Evolutionary conservation across 192 early-diverging fungal species (phyloP).

Genomic region (Coemansia sp.): DNA sequence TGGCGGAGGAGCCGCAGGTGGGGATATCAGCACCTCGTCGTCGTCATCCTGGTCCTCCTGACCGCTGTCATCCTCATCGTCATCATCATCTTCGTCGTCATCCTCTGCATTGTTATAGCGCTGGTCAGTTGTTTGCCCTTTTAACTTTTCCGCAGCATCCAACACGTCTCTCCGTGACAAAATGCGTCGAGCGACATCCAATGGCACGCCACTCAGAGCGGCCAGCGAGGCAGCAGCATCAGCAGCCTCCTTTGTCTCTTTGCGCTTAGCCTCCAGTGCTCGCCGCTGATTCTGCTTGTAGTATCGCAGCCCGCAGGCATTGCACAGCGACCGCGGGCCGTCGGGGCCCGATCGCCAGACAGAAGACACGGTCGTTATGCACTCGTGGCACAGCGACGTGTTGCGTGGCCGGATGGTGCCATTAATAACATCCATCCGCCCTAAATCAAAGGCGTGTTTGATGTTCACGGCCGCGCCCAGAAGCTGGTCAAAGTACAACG

Average conservation of each 20-base stretch:
- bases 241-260: slow-evolving; percentile 30
- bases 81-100: slow-evolving; percentile 4
- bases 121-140: background rate
- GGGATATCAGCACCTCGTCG: background rate
- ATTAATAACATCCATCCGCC: slow-evolving; percentile 50
- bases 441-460: slow-evolving; percentile 52
- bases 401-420: slow-evolving; percentile 50
- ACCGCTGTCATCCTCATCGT: slow-evolving; percentile 6
- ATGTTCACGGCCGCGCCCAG: slow-evolving; percentile 49
- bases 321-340: slow-evolving; percentile 57
- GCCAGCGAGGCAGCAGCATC: slow-evolving; percentile 21
- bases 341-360: slow-evolving; percentile 54
- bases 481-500: slow-evolving; percentile 53
- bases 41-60: slow-evolving; percentile 3
- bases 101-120: slow-evolving; percentile 5
- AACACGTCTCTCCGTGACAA: slow-evolving; percentile 1
- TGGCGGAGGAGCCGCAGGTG: background rate
- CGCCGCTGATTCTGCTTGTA: slow-evolving; percentile 56
- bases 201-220: slow-evolving; percentile 9
- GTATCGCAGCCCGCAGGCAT: slow-evolving; percentile 61
- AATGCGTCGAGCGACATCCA: slow-evolving; percentile 2
- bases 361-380: slow-evolving; percentile 52
- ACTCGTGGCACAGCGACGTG: slow-evolving; percentile 53
- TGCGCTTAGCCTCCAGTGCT: slow-evolving; percentile 44
- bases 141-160: background rate